These are phyloP conservation scores for Vaccinium myrtillus DNA, from an alignment of 148 eudicot species.

Conservation along the genomic window DNA sequence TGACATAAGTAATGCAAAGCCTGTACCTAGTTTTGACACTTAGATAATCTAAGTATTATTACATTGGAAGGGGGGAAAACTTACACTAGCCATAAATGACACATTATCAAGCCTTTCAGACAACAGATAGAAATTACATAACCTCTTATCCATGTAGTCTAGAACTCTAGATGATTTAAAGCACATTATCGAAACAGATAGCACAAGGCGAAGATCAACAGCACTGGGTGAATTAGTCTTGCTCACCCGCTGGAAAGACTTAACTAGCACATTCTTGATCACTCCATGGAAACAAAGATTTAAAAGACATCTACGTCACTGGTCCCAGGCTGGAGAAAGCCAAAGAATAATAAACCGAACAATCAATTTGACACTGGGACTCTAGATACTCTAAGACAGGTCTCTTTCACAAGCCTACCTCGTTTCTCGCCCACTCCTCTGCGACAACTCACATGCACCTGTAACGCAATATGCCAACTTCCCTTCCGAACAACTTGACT, in stretches of 20 bases:
- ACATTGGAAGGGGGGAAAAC: not conserved
- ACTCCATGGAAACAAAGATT: not conserved
- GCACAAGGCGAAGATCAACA: not conserved
- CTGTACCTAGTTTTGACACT: not conserved
- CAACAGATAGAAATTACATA: not conserved
- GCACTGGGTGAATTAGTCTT: not conserved
- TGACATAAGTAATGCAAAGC: not conserved
- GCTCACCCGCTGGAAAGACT: not conserved
- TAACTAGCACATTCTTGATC: not conserved
- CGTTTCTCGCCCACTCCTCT: not conserved
- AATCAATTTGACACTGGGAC: not conserved
- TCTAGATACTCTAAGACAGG: not conserved
- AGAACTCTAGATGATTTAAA: not conserved
- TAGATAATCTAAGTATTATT: not conserved
- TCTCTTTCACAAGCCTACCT: not conserved
- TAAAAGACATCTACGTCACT: not conserved
- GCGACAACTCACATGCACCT: not conserved
- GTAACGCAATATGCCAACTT: not conserved
- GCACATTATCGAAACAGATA: not conserved
- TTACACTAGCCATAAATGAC: not conserved
- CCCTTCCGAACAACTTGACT: not conserved
- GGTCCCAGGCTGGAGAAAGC: not conserved
- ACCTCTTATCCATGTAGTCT: not conserved
- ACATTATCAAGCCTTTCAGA: not conserved
- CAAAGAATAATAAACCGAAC: not conserved